phyloP scores from a whole-genome alignment of 768 basidiomycete species.

The Kwoniella dejecticola region DNA sequence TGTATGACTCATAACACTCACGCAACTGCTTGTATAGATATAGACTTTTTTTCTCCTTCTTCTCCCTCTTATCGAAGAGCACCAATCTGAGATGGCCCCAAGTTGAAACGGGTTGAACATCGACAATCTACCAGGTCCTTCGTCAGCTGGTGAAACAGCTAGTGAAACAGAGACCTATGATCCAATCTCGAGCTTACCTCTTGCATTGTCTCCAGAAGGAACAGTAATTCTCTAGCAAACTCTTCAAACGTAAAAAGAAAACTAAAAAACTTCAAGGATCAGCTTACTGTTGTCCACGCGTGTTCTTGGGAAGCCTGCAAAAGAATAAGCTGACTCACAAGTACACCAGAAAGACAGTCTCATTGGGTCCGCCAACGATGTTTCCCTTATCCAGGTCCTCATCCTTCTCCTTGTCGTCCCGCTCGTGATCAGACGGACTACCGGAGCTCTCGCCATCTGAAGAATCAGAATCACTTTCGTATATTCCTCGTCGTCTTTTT shows the following conservation, averaged over 20 bases:
- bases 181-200: constrained; percentile 61
- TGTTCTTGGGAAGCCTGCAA: neutral
- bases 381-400: constrained; percentile 22
- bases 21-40: constrained; percentile 52
- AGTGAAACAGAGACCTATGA: too few relatives aligned
- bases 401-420: neutral
- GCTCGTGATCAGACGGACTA: neutral
- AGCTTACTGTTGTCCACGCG: neutral
- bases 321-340: constrained; percentile 65
- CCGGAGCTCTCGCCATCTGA: neutral
- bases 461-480: constrained; percentile 13
- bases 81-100: constrained; percentile 36
- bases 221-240: constrained; percentile 79
- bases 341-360: constrained; percentile 84
- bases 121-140: constrained; percentile 39
- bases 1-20: too few relatives aligned
- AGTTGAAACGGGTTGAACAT: constrained; percentile 26
- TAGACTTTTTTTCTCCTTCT: constrained; percentile 22
- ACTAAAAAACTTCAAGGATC: constrained; percentile 58
- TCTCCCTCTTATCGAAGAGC: constrained; percentile 5
- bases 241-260: constrained; percentile 97
- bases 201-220: constrained; percentile 79
- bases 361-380: constrained; percentile 59
- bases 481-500: constrained; percentile 33
- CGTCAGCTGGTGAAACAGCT: too few relatives aligned